Evolutionary conservation across 139 green algal genomes (phyloP).

Genomic region (Tetraselmis striata): DNA sequence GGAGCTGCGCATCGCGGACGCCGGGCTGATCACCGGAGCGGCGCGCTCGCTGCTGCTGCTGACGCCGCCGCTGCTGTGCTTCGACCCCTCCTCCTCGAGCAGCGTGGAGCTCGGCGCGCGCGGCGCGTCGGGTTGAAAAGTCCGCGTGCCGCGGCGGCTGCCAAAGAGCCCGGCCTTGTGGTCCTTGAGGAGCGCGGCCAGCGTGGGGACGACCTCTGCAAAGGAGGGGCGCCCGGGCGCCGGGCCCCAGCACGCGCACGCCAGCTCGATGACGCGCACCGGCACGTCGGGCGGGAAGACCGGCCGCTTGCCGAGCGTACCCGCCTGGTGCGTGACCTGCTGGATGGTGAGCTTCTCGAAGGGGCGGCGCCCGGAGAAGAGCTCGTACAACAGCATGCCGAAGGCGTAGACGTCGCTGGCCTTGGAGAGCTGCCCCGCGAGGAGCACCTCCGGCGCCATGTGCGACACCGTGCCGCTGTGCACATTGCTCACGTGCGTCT

Average conservation of each 20-base stretch:
- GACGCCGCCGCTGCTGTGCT: no score
- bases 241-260: not conserved
- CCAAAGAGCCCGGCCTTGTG: not conserved
- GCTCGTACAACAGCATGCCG: conserved; percentile 29
- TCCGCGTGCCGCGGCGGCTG: not conserved
- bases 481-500: conserved; percentile 35
- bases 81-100: no score
- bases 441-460: conserved; percentile 42
- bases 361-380: not conserved
- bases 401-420: conserved; percentile 42
- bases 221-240: not conserved
- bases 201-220: not conserved
- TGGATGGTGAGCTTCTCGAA: not conserved
- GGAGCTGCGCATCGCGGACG: no score
- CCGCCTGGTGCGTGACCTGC: not conserved
- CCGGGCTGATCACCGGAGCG: no score
- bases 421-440: conserved; percentile 19
- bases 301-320: not conserved
- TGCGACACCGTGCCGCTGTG: conserved; percentile 38
- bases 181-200: not conserved
- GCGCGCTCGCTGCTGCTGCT: no score
- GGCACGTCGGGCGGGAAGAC: not conserved
- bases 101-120: not conserved
- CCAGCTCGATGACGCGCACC: not conserved
- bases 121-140: not conserved